Evolutionary conservation across 352 stramenopile genomes (phyloP), one percentile per base, ranked within the genome.

Genomic region (Phytophthora colocasiae): DNA sequence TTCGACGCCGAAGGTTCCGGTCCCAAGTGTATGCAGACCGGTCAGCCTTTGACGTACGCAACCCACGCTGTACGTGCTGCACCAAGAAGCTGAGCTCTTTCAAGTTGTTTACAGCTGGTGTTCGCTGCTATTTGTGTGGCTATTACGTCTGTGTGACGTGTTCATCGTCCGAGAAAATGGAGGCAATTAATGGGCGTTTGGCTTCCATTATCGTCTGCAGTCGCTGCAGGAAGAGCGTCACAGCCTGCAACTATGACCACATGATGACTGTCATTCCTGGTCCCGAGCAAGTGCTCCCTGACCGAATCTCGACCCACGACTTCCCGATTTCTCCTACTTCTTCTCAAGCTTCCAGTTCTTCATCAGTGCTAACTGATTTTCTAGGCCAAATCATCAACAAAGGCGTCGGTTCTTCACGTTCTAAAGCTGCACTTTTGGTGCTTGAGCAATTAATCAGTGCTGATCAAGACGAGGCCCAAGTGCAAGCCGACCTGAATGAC

Each of bases 31-130:
- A 62, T 17, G 73, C 69, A n/a, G 59, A 81, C 26, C 58, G 54
- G 1, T 66, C 73, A 3, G 64, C 65, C 0, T 73, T 77, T 38
- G 46, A 75, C 15, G 52, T 44, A 2, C 57, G 44, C 12, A 81
- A 81, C 38, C 15, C 57, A 3, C 64, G 60, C 31, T 80, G 72
- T 56, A 80, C 63, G 10, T 75, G 65, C 44, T 81, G 73, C 31
- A 81, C 73, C 17, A 36, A 53, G 4, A 62, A 63, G 10, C 45
- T 80, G 19, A 48, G 31, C 9, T 14, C 31, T 14, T 54, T 54
- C 47, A 54, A 12, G 6, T 2, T 41, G n/a, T 39, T 75, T 6
- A 46, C 58, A 2, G 34, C 54, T n/a, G 50, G 65, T 6, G 65
- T 58, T 6, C 52, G 71, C 2, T 79, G 71, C 32, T 73, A 76